Percentiles rank a stretch among this genome's conserved stretches.
phyloP scores from a whole-genome alignment of 176 grass and related monocot genomes.

The Phyllostachys edulis region DNA sequence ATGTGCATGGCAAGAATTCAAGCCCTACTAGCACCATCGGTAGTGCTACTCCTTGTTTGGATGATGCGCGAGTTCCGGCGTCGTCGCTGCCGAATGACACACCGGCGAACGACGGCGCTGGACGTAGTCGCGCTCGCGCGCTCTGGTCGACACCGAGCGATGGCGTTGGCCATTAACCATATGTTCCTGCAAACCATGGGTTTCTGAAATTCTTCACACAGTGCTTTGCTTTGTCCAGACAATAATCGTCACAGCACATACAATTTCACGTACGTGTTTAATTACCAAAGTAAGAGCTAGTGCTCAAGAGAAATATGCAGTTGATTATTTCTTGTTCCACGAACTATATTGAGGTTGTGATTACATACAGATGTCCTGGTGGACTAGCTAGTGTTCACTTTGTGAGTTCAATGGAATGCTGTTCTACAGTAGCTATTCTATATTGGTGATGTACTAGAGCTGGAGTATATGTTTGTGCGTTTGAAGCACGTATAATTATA shows the following conservation, averaged over 20 bases:
- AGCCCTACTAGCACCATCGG: too few relatives aligned
- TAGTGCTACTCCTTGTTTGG: neutral
- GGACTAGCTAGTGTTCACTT: too few relatives aligned
- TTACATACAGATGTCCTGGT: neutral
- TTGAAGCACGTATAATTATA: neutral
- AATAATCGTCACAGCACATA: neutral
- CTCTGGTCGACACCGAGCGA: constrained; percentile 51
- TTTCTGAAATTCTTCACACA: neutral
- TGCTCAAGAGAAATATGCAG: neutral
- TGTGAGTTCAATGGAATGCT: neutral
- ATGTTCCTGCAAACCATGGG: neutral
- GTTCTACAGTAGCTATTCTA: neutral
- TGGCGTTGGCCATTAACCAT: constrained; percentile 39
- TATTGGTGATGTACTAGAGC: neutral
- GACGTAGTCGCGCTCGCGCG: neutral
- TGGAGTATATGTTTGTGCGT: neutral
- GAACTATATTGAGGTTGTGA: neutral
- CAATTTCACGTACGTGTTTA: neutral
- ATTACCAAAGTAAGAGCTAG: too few relatives aligned
- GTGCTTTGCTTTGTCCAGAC: neutral
- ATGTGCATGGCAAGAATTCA: neutral
- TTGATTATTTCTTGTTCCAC: neutral
- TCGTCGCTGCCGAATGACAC: neutral
- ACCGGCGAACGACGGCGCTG: neutral
- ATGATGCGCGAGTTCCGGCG: neutral